Evolutionary conservation across 345 rosid species (phyloP).

Genomic region (Hibiscus tridactylites): DNA sequence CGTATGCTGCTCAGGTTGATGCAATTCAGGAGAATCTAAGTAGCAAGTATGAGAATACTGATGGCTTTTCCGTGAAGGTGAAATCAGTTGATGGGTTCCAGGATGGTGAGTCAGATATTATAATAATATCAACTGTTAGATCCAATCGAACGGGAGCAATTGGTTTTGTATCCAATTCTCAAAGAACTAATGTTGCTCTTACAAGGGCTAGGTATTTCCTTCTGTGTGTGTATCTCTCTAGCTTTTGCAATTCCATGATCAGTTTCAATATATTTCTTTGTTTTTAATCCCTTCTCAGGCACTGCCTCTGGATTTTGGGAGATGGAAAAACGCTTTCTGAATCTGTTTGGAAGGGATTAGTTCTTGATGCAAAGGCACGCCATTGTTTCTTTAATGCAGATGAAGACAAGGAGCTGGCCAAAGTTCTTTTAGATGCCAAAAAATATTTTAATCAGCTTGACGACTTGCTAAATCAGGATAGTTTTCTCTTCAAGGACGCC

Average conservation of each 20-base stretch:
- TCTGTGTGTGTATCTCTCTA: background rate
- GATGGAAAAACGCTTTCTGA: constrained; percentile 27
- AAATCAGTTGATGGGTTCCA: constrained; percentile 36
- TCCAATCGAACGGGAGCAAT: constrained; percentile 18
- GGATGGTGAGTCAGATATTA: constrained; percentile 34
- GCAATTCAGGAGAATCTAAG: constrained; percentile 30
- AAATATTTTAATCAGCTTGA: constrained; percentile 34
- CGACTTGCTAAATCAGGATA: constrained; percentile 26
- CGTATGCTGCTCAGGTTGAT: constrained; percentile 32
- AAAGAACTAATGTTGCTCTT: constrained; percentile 33
- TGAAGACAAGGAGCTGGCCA: constrained; percentile 29
- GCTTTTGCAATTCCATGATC: background rate
- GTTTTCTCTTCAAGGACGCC: constrained; percentile 26
- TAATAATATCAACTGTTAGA: constrained; percentile 38
- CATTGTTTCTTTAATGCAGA: constrained; percentile 35
- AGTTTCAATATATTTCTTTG: background rate
- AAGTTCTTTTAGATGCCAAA: constrained; percentile 25
- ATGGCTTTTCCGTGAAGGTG: constrained; percentile 26
- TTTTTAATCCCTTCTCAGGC: constrained; percentile 17
- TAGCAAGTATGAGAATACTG: background rate
- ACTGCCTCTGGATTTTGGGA: constrained; percentile 51
- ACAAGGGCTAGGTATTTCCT: constrained; percentile 36
- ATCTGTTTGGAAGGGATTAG: constrained; percentile 30
- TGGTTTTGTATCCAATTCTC: constrained; percentile 23
- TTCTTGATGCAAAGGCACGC: constrained; percentile 35